A percentile compares a stretch with the other conserved stretches of the same genome.
Conservation (phyloP, 768 basidiomycete species). For the Fistulinella prunicolor region DNA sequence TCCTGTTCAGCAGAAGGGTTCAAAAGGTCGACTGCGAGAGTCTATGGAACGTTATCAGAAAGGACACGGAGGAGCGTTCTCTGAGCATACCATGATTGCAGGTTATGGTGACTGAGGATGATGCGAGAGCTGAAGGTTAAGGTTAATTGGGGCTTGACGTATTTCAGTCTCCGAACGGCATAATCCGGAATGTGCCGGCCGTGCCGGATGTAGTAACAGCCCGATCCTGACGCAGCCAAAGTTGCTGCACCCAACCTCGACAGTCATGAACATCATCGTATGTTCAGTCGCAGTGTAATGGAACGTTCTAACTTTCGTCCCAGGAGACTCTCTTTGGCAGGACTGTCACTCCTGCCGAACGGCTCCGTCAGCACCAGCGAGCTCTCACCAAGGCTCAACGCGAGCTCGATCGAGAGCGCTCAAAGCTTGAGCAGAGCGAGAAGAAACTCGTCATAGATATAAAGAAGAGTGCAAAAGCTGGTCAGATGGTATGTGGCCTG, state of each 20-base stretch:
- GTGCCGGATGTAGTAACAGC: constrained; percentile 5
- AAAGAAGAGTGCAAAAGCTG: constrained; percentile 92
- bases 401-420: constrained; percentile 93
- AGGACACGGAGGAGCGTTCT: not conserved
- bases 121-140: constrained; percentile 22
- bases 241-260: constrained; percentile 15
- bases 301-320: constrained; percentile 15
- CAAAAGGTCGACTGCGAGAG: constrained; percentile 97
- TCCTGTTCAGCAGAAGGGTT: constrained; percentile 89
- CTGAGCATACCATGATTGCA: constrained; percentile 20
- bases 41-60: constrained; percentile 43
- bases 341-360: constrained; percentile 92
- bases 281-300: not conserved
- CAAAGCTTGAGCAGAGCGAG: constrained; percentile 92
- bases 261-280: constrained; percentile 78
- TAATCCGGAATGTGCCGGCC: constrained; percentile 1
- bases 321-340: constrained; percentile 96
- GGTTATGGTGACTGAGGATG: constrained; percentile 14
- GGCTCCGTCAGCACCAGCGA: constrained; percentile 94
- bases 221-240: constrained; percentile 4
- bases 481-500: constrained; percentile 72
- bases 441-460: constrained; percentile 96
- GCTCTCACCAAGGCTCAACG: constrained; percentile 95
- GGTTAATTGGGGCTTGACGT: constrained; percentile 16
- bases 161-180: constrained; percentile 21